A percentile compares a stretch with the other conserved stretches of the same genome.
phyloP scores from a whole-genome alignment of 2,329 filamentous ascomycete genomes.

The Fusarium sp. region DNA sequence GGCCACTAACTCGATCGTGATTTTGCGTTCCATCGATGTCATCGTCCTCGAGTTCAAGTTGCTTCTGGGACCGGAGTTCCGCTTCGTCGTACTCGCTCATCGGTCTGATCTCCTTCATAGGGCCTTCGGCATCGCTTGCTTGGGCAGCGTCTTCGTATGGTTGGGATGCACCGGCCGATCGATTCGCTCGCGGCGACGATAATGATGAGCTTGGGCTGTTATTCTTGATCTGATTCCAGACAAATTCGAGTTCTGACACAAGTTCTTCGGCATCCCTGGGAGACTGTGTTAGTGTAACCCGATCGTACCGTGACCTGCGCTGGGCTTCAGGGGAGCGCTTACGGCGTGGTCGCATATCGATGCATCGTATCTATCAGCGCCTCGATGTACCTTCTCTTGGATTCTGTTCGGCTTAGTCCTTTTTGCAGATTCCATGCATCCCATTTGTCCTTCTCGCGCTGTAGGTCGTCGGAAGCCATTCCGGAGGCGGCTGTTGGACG shows the following conservation, averaged over 20 bases:
- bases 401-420: constrained; percentile 86
- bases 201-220: constrained; percentile 75
- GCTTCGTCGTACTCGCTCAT: constrained; percentile 86
- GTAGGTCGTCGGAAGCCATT: constrained; percentile 63
- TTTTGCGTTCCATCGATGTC: constrained; percentile 53
- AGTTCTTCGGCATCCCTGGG: constrained; percentile 82
- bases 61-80: constrained; percentile 63
- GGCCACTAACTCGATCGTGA: constrained; percentile 53
- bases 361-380: constrained; percentile 98
- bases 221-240: constrained; percentile 97
- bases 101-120: constrained; percentile 80
- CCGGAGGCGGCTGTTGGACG: constrained; percentile 69
- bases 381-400: constrained; percentile 93
- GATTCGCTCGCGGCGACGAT: constrained; percentile 62
- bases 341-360: constrained; percentile 88
- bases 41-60: constrained; percentile 59
- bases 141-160: constrained; percentile 61
- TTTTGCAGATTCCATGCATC: constrained; percentile 95
- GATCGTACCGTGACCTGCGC: not conserved
- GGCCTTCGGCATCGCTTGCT: constrained; percentile 60
- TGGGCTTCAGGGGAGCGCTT: constrained; percentile 47
- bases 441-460: constrained; percentile 77
- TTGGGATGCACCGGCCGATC: constrained; percentile 46
- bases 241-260: constrained; percentile 95
- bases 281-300: constrained; percentile 32